Base-by-base conservation (phyloP, 129 eudicot genomes). In the Pulicaria dysenterica region DNA sequence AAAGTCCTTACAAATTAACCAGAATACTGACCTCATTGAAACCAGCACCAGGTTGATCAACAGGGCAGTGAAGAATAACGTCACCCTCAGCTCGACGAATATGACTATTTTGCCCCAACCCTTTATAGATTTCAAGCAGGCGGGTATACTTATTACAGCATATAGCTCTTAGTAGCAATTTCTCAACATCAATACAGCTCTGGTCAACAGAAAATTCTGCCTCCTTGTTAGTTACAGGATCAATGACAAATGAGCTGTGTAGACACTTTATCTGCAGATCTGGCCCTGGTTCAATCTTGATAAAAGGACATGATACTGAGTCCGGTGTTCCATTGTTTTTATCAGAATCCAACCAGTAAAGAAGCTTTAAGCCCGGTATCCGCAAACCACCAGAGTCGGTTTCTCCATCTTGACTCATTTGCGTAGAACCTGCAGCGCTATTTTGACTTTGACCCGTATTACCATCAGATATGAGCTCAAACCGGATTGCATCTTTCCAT, bases 401-500 rank as follows among this genome's bases (percentile, higher is more conserved):
- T 72, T 95, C 99, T 70, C 89, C 97, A 69, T 95, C 99, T 75
- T 90, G 99, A 53, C 74, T 64, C 17, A 53, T 80, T 71, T 85
- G 96, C 60, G 79, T 34, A 65, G 91, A 75, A 59, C 84, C 80
- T 57, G 73, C 78, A 83, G 83, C 78, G 56, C 79, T 90, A 74
- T 86, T 88, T 76, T 64, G 69, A 66, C 65, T 41, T 41, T 85
- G 96, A n/a, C 85, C 88, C 61, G 58, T n/a, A 66, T 75, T 83
- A 79, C 80, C 91, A 81, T 95, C 95, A 73, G 91, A 78, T 79
- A 95, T 88, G 40, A 90, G 97, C 76, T 95, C 99, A 83, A 95
- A 95, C 68, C 87, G 89, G 73, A 95, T 90, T 51, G 97, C 96
- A 85, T 95, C 96, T 80, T 85, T 95, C 99, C 99, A 95, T 68